These are phyloP conservation scores for Halophytophthora batemanensis DNA, from an alignment of 352 stramenopile species.

Conservation along the genomic window DNA sequence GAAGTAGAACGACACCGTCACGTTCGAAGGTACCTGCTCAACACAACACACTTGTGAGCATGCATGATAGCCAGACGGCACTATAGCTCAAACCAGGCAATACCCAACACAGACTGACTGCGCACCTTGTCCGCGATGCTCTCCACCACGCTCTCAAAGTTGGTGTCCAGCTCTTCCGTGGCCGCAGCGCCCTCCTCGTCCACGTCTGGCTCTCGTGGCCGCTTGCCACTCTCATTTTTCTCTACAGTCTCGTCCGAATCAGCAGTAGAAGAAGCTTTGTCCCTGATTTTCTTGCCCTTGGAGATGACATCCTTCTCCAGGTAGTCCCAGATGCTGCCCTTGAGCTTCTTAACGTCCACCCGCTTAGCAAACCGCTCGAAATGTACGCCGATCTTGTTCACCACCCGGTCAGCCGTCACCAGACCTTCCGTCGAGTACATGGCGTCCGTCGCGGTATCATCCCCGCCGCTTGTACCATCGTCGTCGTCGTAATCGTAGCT, in stretches of 20 bases:
- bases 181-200: constrained; percentile 22
- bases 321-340: constrained; percentile 93
- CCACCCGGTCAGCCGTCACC: constrained; percentile 87
- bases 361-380: constrained; percentile 95
- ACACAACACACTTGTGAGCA: constrained; percentile 4
- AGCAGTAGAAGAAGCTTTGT: constrained; percentile 4
- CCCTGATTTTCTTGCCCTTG: background rate
- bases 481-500: constrained; percentile 45
- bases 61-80: background rate
- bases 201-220: constrained; percentile 14
- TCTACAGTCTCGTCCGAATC: background rate
- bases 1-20: constrained; percentile 98
- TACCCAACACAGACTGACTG: background rate
- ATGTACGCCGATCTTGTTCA: constrained; percentile 93
- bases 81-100: background rate
- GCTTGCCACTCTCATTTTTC: constrained; percentile 35
- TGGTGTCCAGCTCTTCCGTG: constrained; percentile 32
- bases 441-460: constrained; percentile 24
- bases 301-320: constrained; percentile 41
- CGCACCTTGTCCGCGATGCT: constrained; percentile 82
- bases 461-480: constrained; percentile 21
- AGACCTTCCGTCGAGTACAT: constrained; percentile 56
- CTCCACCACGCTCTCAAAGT: constrained; percentile 91
- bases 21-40: constrained; percentile 86
- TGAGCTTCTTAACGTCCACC: constrained; percentile 97